Evolutionary conservation across 1,284 basidiomycete species (phyloP), one percentile per base, ranked within the genome.

Genomic region (Ceratobasidium sp.): DNA sequence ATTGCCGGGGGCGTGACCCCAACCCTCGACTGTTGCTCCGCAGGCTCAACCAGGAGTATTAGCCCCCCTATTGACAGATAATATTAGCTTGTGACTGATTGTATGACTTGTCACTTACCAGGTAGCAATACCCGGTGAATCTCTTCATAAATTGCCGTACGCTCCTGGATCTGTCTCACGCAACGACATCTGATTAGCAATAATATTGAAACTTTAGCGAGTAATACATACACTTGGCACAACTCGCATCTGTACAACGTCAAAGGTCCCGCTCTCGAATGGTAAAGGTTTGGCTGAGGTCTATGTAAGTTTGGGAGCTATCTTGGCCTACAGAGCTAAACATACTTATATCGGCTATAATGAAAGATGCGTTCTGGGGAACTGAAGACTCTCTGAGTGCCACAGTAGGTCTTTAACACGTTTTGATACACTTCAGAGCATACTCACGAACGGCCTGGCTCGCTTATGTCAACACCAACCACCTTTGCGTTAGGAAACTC

Each of bases 211-310:
- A 27, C 22, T 14, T 51, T 1, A 24, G 14, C 15, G 31, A 2
- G 36, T n/a, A 31, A 7, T 11, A 22, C 54, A 9, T 57, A 69
- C 66, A 31, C 66, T 69, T n/a, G 66, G 66, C 14, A 69, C 66
- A 53, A 69, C 56, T 19, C 66, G 51, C 66, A 69, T 69, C 24
- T 69, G 66, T 7, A 69, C 66, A 29, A 48, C 66, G 11, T 69
- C 66, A 33, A 69, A 69, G 1, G 66, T 57, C 1, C 22, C 14
- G 22, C 14, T 29, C 56, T 69, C 66, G 31, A 69, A 69, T 2
- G 53, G 53, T 15, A 69, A 41, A 17, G 22, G 36, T 27, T 69
- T 53, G 41, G 41, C 33, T 47, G 36, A 41, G 36, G 11, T 41
- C 4, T 24, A 6, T 31, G 24, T 59, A 31, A 31, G n/a, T 47